Evolutionary conservation across 2,329 filamentous ascomycete species (phyloP), one percentile per base, ranked within the genome.

Genomic region (Penicillium sp.): DNA sequence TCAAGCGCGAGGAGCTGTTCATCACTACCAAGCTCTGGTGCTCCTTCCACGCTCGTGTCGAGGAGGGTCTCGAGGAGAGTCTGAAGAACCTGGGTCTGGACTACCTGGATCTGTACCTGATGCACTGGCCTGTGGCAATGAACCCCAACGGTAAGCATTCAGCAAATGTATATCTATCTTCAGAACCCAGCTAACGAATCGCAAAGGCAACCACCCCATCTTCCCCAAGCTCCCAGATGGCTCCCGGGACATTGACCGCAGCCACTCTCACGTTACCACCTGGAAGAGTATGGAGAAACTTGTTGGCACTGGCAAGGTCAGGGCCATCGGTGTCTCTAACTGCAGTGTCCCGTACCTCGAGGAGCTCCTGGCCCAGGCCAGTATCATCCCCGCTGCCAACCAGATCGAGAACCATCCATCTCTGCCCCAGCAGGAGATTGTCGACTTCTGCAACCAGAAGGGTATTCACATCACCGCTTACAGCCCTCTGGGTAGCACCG

Each of bases 11-110:
- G 71, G 89, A 95, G 55, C 76, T 95, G 58, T 95, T 94, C 76
- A 84, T 95, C 56, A 89, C 90, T 52, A 90, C 87, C 67, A 95
- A 96, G 81, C 82, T 92, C 35, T 95, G 90, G 89, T 88, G 86
- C 68, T 90, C 89, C 49, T 92, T 89, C 77, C 87, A 88, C 73
- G 84, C 83, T 27, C 81, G 86, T 6, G 85, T 85, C 6, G 86
- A 89, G 74, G 77, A 88, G 66, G 85, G 82, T 33, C 80, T 94
- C 33, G 84, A 90, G 61, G 86, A 87, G 80, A 89, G 86, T 67
- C 78, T 94, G 70, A 83, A 87, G 75, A 81, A 82, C 56, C 77
- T 95, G 33, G 89, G 89, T 1, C 78, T 94, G 46, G 88, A 91
- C 61, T 93, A 95, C 71, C 82, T 95, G 5, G 91, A 95, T 71